Percentiles rank a stretch among this genome's conserved stretches.
These are phyloP conservation scores for Cyclotella cryptica DNA, from an alignment of 108 stramenopile species.

Conservation along the genomic window DNA sequence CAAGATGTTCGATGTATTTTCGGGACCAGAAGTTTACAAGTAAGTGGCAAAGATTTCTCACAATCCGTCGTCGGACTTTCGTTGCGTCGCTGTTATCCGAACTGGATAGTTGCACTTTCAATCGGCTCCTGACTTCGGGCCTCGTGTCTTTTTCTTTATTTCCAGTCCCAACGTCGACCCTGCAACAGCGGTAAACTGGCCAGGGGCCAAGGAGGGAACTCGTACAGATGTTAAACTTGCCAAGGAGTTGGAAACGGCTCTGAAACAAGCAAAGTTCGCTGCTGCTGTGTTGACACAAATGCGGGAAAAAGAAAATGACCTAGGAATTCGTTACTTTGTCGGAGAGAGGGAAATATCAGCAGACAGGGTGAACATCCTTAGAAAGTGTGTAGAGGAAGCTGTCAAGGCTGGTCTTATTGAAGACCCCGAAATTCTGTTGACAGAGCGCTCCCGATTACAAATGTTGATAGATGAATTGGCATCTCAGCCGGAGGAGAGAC, in stretches of 20 bases:
- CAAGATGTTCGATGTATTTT: slow-evolving; percentile 82
- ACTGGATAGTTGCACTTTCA: too few relatives aligned
- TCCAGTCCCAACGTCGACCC: slow-evolving; percentile 76
- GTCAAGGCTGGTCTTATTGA: slow-evolving; percentile 75
- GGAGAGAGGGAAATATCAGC: slow-evolving; percentile 62
- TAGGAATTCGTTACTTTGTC: slow-evolving; percentile 58
- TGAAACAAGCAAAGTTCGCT: slow-evolving; percentile 84
- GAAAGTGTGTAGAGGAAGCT: slow-evolving; percentile 68
- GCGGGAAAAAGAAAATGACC: slow-evolving; percentile 46
- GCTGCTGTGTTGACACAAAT: slow-evolving; percentile 67
- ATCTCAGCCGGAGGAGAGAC: slow-evolving; percentile 84
- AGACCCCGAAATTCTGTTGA: slow-evolving; percentile 65
- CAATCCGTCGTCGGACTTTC: too few relatives aligned
- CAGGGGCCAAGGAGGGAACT: slow-evolving; percentile 78
- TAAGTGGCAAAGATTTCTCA: too few relatives aligned
- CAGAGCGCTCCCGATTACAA: slow-evolving; percentile 70
- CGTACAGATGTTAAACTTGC: slow-evolving; percentile 68
- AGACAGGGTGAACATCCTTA: slow-evolving; percentile 67
- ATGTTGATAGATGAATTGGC: slow-evolving; percentile 80
- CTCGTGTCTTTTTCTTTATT: too few relatives aligned
- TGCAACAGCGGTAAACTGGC: slow-evolving; percentile 83
- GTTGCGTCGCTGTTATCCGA: too few relatives aligned
- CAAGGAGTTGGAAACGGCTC: slow-evolving; percentile 67
- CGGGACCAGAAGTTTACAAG: slow-evolving; percentile 85
- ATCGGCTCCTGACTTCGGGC: too few relatives aligned